A percentile compares a stretch with the other conserved stretches of the same genome.
Evolutionary conservation across 371 early-diverging fungal genomes (phyloP).

Genomic region (Lichtheimia ornata): DNA sequence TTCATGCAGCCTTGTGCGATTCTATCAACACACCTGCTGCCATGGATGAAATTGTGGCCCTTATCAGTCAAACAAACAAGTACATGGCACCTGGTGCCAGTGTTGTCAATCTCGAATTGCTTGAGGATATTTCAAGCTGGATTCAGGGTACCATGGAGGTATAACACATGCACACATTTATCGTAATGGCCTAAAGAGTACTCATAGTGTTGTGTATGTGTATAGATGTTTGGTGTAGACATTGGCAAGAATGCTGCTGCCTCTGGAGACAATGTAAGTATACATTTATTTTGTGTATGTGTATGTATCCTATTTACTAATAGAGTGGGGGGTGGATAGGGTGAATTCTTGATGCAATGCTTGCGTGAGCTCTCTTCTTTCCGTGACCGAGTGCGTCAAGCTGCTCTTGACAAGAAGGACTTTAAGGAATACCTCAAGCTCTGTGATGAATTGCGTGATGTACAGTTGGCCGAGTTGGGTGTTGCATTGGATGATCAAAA

Average conservation of each 20-base stretch:
- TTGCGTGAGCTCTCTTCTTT: conserved; percentile 79
- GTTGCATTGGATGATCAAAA: conserved; percentile 93
- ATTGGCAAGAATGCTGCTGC: conserved; percentile 53
- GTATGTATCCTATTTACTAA: neutral
- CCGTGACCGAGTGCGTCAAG: conserved; percentile 83
- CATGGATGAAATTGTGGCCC: conserved; percentile 78
- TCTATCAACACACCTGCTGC: conserved; percentile 92
- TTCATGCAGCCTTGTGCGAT: conserved; percentile 92
- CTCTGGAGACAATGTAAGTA: conserved; percentile 37
- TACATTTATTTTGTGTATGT: neutral
- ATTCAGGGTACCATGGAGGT: conserved; percentile 74
- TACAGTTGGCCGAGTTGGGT: conserved; percentile 82
- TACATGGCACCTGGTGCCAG: conserved; percentile 66
- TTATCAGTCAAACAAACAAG: conserved; percentile 82
- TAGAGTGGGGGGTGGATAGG: conserved; percentile 36
- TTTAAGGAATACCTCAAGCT: conserved; percentile 70
- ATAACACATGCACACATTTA: neutral
- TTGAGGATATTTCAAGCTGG: conserved; percentile 82
- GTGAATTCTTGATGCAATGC: conserved; percentile 82
- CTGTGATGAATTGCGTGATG: conserved; percentile 89
- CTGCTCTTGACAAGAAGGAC: conserved; percentile 61
- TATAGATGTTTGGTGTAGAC: conserved; percentile 72
- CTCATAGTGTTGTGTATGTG: conserved; percentile 5
- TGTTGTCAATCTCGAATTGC: conserved; percentile 57
- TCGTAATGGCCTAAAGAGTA: neutral